Evolutionary conservation across 345 rosid genomes (phyloP).

Genomic region (Hibiscus trionum): DNA sequence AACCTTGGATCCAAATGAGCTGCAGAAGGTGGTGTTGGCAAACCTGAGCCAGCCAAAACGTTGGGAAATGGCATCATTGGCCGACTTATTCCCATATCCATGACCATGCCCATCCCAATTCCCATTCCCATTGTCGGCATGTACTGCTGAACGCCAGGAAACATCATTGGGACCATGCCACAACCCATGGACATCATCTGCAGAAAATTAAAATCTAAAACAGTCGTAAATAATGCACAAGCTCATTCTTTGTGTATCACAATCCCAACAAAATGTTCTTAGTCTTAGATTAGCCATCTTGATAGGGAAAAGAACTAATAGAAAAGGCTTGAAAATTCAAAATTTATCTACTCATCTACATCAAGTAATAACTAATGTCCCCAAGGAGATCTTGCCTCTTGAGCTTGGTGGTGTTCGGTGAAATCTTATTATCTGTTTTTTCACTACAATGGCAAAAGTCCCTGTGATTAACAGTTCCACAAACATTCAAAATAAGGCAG

Average conservation of each 20-base stretch:
- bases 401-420: neutral
- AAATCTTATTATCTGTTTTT: conserved; percentile 3
- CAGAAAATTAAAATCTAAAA: conserved; percentile 17
- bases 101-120: conserved; percentile 51
- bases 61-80: conserved; percentile 77
- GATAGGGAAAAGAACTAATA: neutral
- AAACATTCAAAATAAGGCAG: neutral
- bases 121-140: conserved; percentile 47
- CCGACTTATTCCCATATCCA: conserved; percentile 48
- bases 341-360: neutral
- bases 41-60: conserved; percentile 44
- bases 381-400: conserved; percentile 5
- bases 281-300: neutral
- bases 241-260: neutral
- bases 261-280: neutral
- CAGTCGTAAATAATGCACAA: conserved; percentile 11
- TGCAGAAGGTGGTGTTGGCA: conserved; percentile 46
- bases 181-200: conserved; percentile 95
- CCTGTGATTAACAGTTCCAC: neutral
- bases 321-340: neutral
- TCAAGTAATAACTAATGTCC: neutral
- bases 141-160: conserved; percentile 38
- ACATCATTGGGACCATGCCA: conserved; percentile 73
- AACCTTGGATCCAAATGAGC: conserved; percentile 53
- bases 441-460: neutral